Percentiles rank a stretch among this genome's conserved stretches.
phyloP scores from a whole-genome alignment of 2,329 filamentous ascomycete genomes.

The Arthrobotrys musiformis region DNA sequence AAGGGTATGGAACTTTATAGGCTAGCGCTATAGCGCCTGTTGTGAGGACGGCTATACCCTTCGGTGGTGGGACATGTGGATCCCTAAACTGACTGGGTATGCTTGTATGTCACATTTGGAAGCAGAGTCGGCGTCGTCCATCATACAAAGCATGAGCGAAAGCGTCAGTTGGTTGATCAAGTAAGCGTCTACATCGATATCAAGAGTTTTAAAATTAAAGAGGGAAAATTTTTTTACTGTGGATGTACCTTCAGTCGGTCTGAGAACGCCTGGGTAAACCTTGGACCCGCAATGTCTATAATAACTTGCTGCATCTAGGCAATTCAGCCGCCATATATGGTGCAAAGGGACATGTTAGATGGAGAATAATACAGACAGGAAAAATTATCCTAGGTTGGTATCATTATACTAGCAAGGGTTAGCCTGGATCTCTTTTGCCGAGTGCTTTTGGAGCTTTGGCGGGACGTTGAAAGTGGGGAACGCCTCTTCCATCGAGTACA shows the following conservation, averaged over 20 bases:
- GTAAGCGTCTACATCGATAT: background rate
- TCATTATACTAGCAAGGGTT: slow-evolving; percentile 29
- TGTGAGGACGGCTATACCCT: slow-evolving; percentile 29
- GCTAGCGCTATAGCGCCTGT: slow-evolving; percentile 17
- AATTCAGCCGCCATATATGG: slow-evolving; percentile 51
- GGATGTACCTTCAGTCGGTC: slow-evolving; percentile 3
- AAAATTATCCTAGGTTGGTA: slow-evolving; percentile 27
- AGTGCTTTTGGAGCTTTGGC: slow-evolving; percentile 8
- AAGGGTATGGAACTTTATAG: slow-evolving; percentile 17
- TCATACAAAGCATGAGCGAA: slow-evolving; percentile 18
- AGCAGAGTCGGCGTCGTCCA: slow-evolving; percentile 18
- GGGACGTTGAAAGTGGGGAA: slow-evolving; percentile 40
- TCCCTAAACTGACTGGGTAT: slow-evolving; percentile 26
- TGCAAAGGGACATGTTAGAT: slow-evolving; percentile 11
- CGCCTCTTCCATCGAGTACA: slow-evolving; percentile 20
- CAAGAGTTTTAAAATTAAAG: slow-evolving; percentile 38
- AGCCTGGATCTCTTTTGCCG: slow-evolving; percentile 12
- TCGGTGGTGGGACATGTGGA: slow-evolving; percentile 37
- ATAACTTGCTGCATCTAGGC: slow-evolving; percentile 36
- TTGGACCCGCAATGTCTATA: slow-evolving; percentile 42
- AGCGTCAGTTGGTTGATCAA: background rate
- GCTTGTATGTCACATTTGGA: slow-evolving; percentile 34
- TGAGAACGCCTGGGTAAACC: slow-evolving; percentile 26
- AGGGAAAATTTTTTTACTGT: slow-evolving; percentile 10
- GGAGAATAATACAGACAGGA: slow-evolving; percentile 13